A percentile compares a stretch with the other conserved stretches of the same genome.
Conservation (phyloP, 768 basidiomycete species). For the Pisolithus sp. region DNA sequence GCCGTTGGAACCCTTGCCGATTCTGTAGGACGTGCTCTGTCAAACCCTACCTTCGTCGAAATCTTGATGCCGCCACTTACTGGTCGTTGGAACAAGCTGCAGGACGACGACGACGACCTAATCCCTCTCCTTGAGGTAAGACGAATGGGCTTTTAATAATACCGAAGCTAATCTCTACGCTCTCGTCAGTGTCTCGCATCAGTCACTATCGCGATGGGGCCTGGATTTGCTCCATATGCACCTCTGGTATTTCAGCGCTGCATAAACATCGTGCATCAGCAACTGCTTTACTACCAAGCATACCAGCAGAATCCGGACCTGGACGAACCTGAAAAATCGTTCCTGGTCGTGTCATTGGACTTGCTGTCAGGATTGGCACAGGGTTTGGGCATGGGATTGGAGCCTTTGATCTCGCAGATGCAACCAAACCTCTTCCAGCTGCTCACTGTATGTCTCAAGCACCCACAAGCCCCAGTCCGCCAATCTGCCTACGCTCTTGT, state of each 20-base stretch:
- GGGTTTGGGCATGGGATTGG: constrained; percentile 77
- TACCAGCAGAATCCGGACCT: constrained; percentile 84
- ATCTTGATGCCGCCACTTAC: constrained; percentile 96
- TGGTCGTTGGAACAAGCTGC: constrained; percentile 81
- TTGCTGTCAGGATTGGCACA: constrained; percentile 93
- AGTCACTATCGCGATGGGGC: constrained; percentile 92
- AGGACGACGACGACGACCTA: constrained; percentile 87
- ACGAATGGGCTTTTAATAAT: constrained; percentile 1
- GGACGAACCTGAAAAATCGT: constrained; percentile 94
- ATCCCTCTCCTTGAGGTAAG: constrained; percentile 92
- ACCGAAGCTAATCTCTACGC: neutral
- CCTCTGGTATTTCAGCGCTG: constrained; percentile 91
- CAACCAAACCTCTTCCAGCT: constrained; percentile 77
- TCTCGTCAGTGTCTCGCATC: constrained; percentile 85
- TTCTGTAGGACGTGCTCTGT: constrained; percentile 84
- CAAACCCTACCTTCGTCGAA: constrained; percentile 82
- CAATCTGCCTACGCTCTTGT: constrained; percentile 98
- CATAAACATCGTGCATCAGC: constrained; percentile 73
- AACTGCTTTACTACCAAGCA: constrained; percentile 79
- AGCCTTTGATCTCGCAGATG: constrained; percentile 59
- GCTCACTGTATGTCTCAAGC: constrained; percentile 85
- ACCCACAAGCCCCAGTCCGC: constrained; percentile 91
- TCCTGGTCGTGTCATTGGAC: constrained; percentile 97
- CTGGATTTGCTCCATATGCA: constrained; percentile 83
- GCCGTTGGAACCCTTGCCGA: constrained; percentile 98